phyloP scores from a whole-genome alignment of 2,329 filamentous ascomycete genomes.

The Fusarium sp. region DNA sequence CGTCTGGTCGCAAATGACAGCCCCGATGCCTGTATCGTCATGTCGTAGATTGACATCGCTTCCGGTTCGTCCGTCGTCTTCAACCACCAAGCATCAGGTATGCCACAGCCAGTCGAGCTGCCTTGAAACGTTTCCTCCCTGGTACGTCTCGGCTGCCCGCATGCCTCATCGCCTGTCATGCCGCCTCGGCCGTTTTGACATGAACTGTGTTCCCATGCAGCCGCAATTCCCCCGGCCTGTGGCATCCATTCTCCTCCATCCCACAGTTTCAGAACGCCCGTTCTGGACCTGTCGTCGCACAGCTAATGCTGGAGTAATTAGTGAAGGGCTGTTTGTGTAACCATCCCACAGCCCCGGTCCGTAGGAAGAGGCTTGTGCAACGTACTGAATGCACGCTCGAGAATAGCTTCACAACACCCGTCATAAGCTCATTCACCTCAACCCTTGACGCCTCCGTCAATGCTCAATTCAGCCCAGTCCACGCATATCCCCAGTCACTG shows the following conservation, averaged over 20 bases:
- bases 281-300: conserved; percentile 15
- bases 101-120: background rate
- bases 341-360: conserved; percentile 9
- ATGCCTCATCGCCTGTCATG: conserved; percentile 34
- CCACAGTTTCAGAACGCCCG: conserved; percentile 12
- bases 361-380: conserved; percentile 6
- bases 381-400: background rate
- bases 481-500: background rate
- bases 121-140: conserved; percentile 11
- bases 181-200: conserved; percentile 31
- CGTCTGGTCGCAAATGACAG: conserved; percentile 23
- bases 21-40: conserved; percentile 25
- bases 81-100: background rate
- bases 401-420: background rate
- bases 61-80: conserved; percentile 20
- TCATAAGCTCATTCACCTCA: background rate
- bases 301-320: conserved; percentile 11
- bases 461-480: background rate
- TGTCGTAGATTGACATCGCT: conserved; percentile 6
- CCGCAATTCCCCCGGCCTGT: conserved; percentile 29
- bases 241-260: conserved; percentile 8
- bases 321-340: conserved; percentile 5
- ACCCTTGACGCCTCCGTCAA: background rate
- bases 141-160: conserved; percentile 23
- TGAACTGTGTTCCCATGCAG: conserved; percentile 34